Evolutionary conservation across 228 moss, liverwort and hornwort species (phyloP).

Genomic region (Sphagnum magellanicum): DNA sequence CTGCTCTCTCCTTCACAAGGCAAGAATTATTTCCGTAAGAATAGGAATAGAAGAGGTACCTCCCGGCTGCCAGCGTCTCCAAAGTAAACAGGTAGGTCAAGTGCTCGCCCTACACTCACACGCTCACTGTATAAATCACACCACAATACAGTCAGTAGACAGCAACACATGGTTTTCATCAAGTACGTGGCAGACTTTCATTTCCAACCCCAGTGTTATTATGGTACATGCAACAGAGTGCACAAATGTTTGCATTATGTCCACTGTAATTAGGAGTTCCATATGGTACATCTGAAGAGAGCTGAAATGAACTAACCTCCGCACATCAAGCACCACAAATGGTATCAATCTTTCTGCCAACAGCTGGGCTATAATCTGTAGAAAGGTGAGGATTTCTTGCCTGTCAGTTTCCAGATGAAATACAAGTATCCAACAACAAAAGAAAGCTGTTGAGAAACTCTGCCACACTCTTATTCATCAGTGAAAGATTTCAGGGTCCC

Average conservation of each 20-base stretch:
- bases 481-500: not conserved
- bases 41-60: conserved; percentile 25
- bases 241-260: too few relatives aligned
- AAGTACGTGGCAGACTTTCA: not conserved
- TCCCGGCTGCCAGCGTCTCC: conserved; percentile 97
- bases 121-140: conserved; percentile 63
- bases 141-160: conserved; percentile 9
- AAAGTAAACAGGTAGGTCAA: conserved; percentile 92
- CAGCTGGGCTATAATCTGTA: conserved; percentile 95
- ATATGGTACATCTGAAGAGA: too few relatives aligned
- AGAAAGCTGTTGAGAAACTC: too few relatives aligned
- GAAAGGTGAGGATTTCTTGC: not conserved
- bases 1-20: too few relatives aligned
- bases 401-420: not conserved
- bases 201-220: not conserved
- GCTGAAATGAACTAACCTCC: conserved; percentile 48
- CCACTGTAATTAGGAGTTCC: too few relatives aligned
- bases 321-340: conserved; percentile 92
- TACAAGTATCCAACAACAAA: too few relatives aligned
- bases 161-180: not conserved
- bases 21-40: not conserved
- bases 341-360: conserved; percentile 94
- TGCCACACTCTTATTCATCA: not conserved
- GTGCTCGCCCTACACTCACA: conserved; percentile 78
- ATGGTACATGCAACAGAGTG: too few relatives aligned